Evolutionary conservation across 2,329 filamentous ascomycete genomes (phyloP).

Genomic region (Exophiala alcalophila): DNA sequence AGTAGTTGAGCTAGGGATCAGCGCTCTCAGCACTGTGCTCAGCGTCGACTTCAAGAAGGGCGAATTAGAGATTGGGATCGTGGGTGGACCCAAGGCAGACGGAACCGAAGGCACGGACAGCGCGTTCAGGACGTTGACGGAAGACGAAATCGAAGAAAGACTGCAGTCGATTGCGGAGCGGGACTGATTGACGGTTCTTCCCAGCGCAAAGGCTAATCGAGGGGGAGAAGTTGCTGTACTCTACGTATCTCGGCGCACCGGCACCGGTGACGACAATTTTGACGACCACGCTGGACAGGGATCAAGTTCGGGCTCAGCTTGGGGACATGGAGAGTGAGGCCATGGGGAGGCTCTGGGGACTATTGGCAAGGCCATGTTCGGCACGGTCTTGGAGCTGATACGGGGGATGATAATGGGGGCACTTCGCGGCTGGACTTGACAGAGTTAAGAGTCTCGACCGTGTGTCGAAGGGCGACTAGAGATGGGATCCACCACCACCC

Average conservation of each 20-base stretch:
- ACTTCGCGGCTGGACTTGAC: conserved; percentile 7
- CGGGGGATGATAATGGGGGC: conserved; percentile 4
- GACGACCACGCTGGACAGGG: conserved; percentile 29
- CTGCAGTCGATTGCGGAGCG: conserved; percentile 98
- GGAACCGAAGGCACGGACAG: conserved; percentile 78
- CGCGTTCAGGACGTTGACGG: conserved; percentile 82
- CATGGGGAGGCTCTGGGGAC: conserved; percentile 13
- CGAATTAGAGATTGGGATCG: conserved; percentile 96
- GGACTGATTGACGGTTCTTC: conserved; percentile 58
- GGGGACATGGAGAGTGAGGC: conserved; percentile 4
- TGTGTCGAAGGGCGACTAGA: not conserved
- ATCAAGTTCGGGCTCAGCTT: conserved; percentile 17
- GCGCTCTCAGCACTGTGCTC: conserved; percentile 89
- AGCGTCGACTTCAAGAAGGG: conserved; percentile 99
- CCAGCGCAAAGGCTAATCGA: not conserved
- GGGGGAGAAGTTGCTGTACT: too few relatives aligned
- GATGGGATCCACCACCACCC: conserved; percentile 8
- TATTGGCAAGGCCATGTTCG: conserved; percentile 14
- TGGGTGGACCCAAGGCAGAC: conserved; percentile 79
- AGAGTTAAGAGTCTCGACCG: conserved; percentile 1
- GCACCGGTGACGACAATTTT: conserved; percentile 11
- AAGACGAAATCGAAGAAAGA: conserved; percentile 97
- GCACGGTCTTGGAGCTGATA: conserved; percentile 17
- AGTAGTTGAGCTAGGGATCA: conserved; percentile 94
- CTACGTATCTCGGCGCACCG: too few relatives aligned